Percentiles rank a stretch among this genome's conserved stretches.
Evolutionary conservation across 2,329 filamentous ascomycete species (phyloP).

Genomic region (Epichloe aotearoae): DNA sequence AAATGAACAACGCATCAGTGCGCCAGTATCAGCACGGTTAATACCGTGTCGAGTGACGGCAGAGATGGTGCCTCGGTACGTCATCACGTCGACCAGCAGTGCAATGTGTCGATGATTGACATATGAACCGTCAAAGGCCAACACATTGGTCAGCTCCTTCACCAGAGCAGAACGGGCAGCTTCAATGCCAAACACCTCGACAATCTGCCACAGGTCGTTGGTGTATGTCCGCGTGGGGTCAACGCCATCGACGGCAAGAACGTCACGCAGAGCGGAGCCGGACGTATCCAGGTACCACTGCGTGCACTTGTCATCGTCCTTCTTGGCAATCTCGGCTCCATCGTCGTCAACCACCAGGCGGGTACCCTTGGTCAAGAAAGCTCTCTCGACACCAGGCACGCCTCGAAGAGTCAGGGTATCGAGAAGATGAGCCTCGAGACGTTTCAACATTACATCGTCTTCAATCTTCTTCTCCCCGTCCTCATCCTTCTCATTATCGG

Average conservation of each 20-base stretch:
- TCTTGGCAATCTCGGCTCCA: slow-evolving; percentile 61
- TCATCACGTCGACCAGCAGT: slow-evolving; percentile 95
- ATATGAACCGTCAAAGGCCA: slow-evolving; percentile 98
- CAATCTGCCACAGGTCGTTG: slow-evolving; percentile 90
- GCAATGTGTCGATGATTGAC: slow-evolving; percentile 98
- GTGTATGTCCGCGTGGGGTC: slow-evolving; percentile 78
- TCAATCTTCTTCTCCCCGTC: slow-evolving; percentile 49
- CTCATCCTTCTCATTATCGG: slow-evolving; percentile 60
- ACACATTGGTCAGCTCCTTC: slow-evolving; percentile 76
- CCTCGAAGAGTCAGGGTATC: slow-evolving; percentile 86
- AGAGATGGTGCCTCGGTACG: slow-evolving; percentile 82
- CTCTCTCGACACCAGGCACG: slow-evolving; percentile 76
- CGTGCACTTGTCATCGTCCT: slow-evolving; percentile 60
- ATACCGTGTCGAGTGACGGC: slow-evolving; percentile 97
- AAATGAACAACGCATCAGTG: slow-evolving; percentile 98
- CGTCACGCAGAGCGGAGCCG: slow-evolving; percentile 73
- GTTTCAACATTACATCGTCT: slow-evolving; percentile 86
- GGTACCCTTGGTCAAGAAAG: slow-evolving; percentile 78
- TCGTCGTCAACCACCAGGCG: slow-evolving; percentile 54
- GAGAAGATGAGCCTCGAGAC: slow-evolving; percentile 79
- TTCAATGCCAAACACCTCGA: slow-evolving; percentile 93
- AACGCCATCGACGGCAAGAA: slow-evolving; percentile 77
- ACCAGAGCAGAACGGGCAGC: slow-evolving; percentile 78
- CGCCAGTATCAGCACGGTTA: slow-evolving; percentile 94
- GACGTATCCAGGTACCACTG: slow-evolving; percentile 96